phyloP scores from a whole-genome alignment of 352 stramenopile species.

The Phytophthora fragariaefolia region DNA sequence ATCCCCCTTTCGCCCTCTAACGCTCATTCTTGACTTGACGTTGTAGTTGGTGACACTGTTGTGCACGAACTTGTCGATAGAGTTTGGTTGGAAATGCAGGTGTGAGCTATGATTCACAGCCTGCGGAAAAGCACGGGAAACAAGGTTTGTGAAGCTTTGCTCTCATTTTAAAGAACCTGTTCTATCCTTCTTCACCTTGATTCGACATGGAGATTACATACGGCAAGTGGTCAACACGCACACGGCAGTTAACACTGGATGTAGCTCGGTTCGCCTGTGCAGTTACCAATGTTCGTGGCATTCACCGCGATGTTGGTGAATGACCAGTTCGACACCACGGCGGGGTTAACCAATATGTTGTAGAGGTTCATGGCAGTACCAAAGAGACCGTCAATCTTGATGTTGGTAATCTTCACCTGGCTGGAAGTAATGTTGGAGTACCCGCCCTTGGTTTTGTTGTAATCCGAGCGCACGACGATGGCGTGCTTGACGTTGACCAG shows the following conservation, averaged over 20 bases:
- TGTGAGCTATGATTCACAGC: too few relatives aligned
- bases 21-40: too few relatives aligned
- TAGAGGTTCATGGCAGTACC: conserved; percentile 34
- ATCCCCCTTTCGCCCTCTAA: too few relatives aligned
- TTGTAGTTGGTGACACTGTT: too few relatives aligned
- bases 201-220: not conserved
- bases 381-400: conserved; percentile 29
- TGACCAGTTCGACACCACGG: conserved; percentile 21
- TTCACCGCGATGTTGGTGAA: conserved; percentile 26
- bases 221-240: not conserved
- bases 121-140: too few relatives aligned
- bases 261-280: conserved; percentile 14
- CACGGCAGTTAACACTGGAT: conserved; percentile 3
- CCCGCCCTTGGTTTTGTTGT: conserved; percentile 24
- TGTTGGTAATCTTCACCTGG: conserved; percentile 29
- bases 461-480: conserved; percentile 13
- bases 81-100: too few relatives aligned
- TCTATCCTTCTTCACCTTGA: not conserved
- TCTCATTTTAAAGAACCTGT: not conserved
- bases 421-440: conserved; percentile 26
- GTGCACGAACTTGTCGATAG: too few relatives aligned
- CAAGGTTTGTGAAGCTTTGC: not conserved
- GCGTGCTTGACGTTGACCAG: conserved; percentile 14
- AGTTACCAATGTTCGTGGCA: conserved; percentile 10
- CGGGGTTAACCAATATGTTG: conserved; percentile 27